A percentile compares a stretch with the other conserved stretches of the same genome.
Conservation (phyloP, 202 grass and related monocot species). For the Bolboschoenoplectus hybrid region DNA sequence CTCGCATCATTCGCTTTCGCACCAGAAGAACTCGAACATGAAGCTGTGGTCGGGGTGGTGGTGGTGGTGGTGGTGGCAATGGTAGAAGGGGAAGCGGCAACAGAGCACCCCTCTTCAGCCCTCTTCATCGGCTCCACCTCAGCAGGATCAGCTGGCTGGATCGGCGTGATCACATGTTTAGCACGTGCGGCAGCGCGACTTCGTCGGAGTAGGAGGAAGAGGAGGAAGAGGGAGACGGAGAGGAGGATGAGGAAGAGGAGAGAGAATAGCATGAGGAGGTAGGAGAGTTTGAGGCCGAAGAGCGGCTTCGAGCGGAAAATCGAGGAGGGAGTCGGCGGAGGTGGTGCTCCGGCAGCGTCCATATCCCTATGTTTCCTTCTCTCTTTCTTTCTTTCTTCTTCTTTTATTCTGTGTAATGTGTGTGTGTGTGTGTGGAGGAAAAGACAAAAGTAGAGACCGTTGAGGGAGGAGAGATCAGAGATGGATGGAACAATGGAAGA, state of each 20-base stretch:
- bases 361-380: conserved; percentile 12
- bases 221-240: conserved; percentile 24
- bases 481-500: neutral
- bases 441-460: conserved; percentile 25
- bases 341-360: conserved; percentile 11
- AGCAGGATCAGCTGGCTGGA: neutral
- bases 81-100: conserved; percentile 40
- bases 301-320: conserved; percentile 23
- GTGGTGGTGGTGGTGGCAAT: conserved; percentile 17
- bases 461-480: neutral
- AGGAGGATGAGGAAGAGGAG: conserved; percentile 29
- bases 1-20: conserved; percentile 38
- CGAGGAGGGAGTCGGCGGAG: neutral
- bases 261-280: neutral
- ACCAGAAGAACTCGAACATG: conserved; percentile 37
- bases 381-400: neutral
- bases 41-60: conserved; percentile 43
- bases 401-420: neutral
- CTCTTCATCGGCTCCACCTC: conserved; percentile 19
- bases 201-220: conserved; percentile 33
- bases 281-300: conserved; percentile 30
- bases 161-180: conserved; percentile 24
- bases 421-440: neutral
- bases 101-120: neutral
- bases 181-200: conserved; percentile 39